Base-by-base conservation (phyloP, 139 green algal species). In the Asterochloris sp. region DNA sequence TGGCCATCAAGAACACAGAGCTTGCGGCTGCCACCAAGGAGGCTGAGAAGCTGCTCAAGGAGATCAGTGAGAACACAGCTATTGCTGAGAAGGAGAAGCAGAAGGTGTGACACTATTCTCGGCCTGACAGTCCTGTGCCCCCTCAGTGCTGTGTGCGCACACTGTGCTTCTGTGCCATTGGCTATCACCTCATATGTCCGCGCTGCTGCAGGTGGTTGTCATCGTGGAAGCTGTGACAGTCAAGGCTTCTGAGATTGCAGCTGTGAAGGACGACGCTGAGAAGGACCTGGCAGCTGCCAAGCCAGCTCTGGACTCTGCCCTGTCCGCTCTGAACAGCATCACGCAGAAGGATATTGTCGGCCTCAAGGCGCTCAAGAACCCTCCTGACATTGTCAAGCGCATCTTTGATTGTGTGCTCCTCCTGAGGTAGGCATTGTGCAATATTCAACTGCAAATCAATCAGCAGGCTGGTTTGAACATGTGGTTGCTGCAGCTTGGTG, bases 381-480 rank as follows among this genome's bases (percentile, higher is more conserved):
- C 96, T 71, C 96, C 96, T 17, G 94, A 98, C 84, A 90, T 99
- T 62, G 91, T 99, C 63, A 98, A 98, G 91, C 92, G 96, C 73
- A 98, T 99, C 86, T 98, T 99, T 85, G 96, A 99, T 86, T 92
- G 88, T 81, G 95, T 98, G 86, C 89, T 99, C 62, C 83, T 99
- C 61, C 88, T 99, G 75, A 80, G 87, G 85, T 85, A 67, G 6
- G 77, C 13, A 0, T 8, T 71, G 66, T 23, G 38, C 38, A 54
- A 6, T 10, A 54, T 6, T 10, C 38, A 54, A 2, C 38, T 54
- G 38, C 38, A 54, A 54, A 54, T 54, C 6, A 6, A 54, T 54
- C 2, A 2, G 38, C 38, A 54, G 38, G 38, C 38, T 54, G 6
- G 6, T 54, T 54, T 54, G 38, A 54, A 6, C 38, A 54, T 54